Percentiles rank a stretch among this genome's conserved stretches.
These are phyloP conservation scores for Ichthyophthirius multifiliis DNA, from an alignment of 169 alveolate species.

Conservation along the genomic window DNA sequence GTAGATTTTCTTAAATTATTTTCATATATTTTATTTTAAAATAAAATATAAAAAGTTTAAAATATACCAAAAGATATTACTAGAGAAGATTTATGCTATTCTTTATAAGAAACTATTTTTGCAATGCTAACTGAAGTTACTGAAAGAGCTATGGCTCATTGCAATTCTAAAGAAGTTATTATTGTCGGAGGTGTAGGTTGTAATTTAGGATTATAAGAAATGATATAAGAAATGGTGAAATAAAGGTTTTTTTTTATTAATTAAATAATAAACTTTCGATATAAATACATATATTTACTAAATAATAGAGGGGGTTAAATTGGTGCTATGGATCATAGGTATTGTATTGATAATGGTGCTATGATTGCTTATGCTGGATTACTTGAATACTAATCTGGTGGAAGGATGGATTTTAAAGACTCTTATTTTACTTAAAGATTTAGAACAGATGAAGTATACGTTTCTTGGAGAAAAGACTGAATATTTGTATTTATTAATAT, in stretches of 20 bases:
- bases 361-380: constrained; percentile 98
- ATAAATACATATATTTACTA: neutral
- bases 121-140: constrained; percentile 98
- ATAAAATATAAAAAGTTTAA: neutral
- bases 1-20: neutral
- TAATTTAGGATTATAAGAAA: constrained; percentile 93
- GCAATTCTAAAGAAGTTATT: constrained; percentile 92
- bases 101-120: constrained; percentile 95
- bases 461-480: constrained; percentile 84
- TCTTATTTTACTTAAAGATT: constrained; percentile 89
- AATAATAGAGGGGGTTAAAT: constrained; percentile 90
- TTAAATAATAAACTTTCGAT: neutral
- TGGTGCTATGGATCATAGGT: constrained; percentile 98
- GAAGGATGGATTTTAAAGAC: constrained; percentile 68
- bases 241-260: constrained; percentile 52
- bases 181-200: constrained; percentile 99
- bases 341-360: constrained; percentile 99
- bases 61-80: constrained; percentile 11
- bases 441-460: constrained; percentile 94
- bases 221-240: constrained; percentile 95
- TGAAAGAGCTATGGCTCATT: constrained; percentile 98
- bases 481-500: neutral
- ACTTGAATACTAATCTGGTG: constrained; percentile 72
- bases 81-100: constrained; percentile 90
- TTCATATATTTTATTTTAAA: neutral